These are phyloP conservation scores for Colletotrichum sp. DNA, from an alignment of 2,329 filamentous ascomycete genomes.

Conservation along the genomic window DNA sequence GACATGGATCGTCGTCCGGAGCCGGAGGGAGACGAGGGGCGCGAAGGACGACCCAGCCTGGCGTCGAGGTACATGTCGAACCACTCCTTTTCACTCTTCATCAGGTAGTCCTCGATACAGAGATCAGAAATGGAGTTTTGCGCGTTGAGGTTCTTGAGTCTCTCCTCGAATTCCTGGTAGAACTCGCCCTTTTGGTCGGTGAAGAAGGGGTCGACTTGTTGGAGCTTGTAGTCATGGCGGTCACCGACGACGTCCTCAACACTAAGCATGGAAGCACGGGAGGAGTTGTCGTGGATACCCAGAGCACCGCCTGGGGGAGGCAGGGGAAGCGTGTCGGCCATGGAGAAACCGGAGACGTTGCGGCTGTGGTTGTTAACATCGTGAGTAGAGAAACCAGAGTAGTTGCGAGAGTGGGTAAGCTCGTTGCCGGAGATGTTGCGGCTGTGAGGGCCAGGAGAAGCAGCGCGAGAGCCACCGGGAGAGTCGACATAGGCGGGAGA, in stretches of 20 bases:
- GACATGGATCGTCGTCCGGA: constrained; percentile 21
- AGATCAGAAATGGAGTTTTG: constrained; percentile 62
- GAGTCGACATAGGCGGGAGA: constrained; percentile 12
- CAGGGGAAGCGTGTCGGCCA: constrained; percentile 31
- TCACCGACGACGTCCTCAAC: constrained; percentile 63
- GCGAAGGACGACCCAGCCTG: constrained; percentile 54
- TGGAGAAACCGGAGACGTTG: constrained; percentile 13
- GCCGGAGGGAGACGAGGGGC: constrained; percentile 33
- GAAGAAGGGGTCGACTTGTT: constrained; percentile 72
- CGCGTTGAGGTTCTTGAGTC: constrained; percentile 56
- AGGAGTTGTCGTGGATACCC: constrained; percentile 20
- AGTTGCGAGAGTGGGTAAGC: constrained; percentile 21
- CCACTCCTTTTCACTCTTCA: constrained; percentile 71
- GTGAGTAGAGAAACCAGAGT: constrained; percentile 9
- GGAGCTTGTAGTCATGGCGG: constrained; percentile 65
- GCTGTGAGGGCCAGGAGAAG: constrained; percentile 4
- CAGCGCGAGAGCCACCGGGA: constrained; percentile 7
- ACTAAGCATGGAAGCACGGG: constrained; percentile 52
- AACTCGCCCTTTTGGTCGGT: constrained; percentile 68
- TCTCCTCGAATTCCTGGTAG: constrained; percentile 62
- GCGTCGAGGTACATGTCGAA: constrained; percentile 63
- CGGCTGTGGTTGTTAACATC: constrained; percentile 3
- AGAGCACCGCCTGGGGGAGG: constrained; percentile 13
- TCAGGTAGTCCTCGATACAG: constrained; percentile 70
- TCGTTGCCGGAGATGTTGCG: background rate